Evolutionary conservation across 2,329 filamentous ascomycete species (phyloP).

Genomic region (Penicillium glabrum): DNA sequence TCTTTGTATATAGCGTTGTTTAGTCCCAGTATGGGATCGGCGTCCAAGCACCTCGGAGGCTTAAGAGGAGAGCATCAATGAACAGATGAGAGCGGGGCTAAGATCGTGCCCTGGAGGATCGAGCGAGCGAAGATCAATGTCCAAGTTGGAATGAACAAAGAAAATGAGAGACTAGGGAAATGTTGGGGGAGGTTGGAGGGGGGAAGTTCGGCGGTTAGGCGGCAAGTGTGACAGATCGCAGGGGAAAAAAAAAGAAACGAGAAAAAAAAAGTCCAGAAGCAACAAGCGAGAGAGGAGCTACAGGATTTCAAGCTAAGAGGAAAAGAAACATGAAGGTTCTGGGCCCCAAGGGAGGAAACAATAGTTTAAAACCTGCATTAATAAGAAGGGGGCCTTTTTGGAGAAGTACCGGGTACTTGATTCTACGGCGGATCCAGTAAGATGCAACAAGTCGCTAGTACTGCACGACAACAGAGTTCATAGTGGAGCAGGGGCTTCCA

Average conservation of each 20-base stretch:
- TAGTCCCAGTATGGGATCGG: constrained; percentile 1
- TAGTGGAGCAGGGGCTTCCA: constrained; percentile 16
- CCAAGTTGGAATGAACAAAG: background rate
- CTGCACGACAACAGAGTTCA: constrained; percentile 3
- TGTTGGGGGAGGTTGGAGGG: background rate
- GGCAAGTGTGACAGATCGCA: constrained; percentile 9
- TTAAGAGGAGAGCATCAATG: constrained; percentile 11
- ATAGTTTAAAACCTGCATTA: background rate
- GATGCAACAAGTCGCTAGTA: background rate
- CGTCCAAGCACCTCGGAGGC: constrained; percentile 3
- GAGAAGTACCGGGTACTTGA: background rate
- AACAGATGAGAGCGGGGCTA: background rate
- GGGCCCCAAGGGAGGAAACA: constrained; percentile 1
- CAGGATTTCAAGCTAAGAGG: background rate
- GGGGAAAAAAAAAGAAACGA: background rate
- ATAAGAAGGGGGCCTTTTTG: constrained; percentile 1
- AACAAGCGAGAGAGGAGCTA: constrained; percentile 11
- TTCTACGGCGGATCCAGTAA: background rate
- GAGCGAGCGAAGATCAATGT: background rate
- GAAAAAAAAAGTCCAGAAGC: constrained; percentile 4
- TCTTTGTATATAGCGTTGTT: background rate
- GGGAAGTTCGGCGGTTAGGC: constrained; percentile 10
- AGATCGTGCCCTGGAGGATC: background rate
- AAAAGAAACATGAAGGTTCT: constrained; percentile 6
- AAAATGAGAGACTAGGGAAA: background rate